Percentiles rank a stretch among this genome's conserved stretches.
phyloP scores from a whole-genome alignment of 2,329 filamentous ascomycete species.

The Diaporthe amygdali region DNA sequence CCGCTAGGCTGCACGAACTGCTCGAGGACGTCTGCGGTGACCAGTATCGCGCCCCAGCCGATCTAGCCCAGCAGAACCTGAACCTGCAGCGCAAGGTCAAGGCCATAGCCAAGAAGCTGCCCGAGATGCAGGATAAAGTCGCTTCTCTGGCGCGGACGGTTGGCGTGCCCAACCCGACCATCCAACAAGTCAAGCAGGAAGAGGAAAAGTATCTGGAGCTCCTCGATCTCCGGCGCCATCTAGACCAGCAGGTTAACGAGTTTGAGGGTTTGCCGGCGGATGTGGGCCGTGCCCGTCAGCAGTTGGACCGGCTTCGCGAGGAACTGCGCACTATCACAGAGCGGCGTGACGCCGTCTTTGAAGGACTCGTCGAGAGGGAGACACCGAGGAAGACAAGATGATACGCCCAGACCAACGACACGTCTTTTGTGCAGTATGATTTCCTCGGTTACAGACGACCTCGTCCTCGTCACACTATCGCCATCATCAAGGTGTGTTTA shows the following conservation, averaged over 20 bases:
- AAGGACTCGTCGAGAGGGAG: conserved; percentile 69
- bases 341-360: conserved; percentile 76
- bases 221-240: conserved; percentile 58
- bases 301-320: conserved; percentile 70
- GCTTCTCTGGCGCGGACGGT: conserved; percentile 43
- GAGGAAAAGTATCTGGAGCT: conserved; percentile 65
- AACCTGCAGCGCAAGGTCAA: conserved; percentile 76
- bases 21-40: conserved; percentile 48
- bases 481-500: background rate
- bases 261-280: conserved; percentile 79
- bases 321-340: conserved; percentile 67
- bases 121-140: conserved; percentile 67
- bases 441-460: background rate
- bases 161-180: conserved; percentile 46
- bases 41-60: conserved; percentile 58
- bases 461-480: background rate
- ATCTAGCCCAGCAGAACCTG: conserved; percentile 72
- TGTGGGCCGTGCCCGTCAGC: conserved; percentile 68
- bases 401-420: conserved; percentile 20
- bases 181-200: conserved; percentile 63
- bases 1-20: conserved; percentile 44
- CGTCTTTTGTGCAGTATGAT: background rate
- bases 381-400: conserved; percentile 53
- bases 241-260: conserved; percentile 66
- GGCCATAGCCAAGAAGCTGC: conserved; percentile 67